phyloP scores from a whole-genome alignment of 2,329 filamentous ascomycete species.

The Botryotinia calthae region DNA sequence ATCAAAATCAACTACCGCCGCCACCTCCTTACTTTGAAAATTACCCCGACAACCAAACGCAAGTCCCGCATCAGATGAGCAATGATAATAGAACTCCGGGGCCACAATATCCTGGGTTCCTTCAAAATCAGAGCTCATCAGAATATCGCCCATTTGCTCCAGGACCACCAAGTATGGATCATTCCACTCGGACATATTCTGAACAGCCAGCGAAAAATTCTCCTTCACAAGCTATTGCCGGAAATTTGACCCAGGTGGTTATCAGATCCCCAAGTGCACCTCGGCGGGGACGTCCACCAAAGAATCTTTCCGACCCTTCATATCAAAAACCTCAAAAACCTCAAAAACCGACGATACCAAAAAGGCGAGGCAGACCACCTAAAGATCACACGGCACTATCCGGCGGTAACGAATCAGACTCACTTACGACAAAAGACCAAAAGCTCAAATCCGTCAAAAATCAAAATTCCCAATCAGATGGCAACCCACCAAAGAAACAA shows the following conservation, averaged over 20 bases:
- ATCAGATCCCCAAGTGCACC: background rate
- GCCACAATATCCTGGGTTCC: background rate
- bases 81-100: background rate
- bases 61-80: background rate
- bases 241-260: background rate
- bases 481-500: constrained; percentile 23
- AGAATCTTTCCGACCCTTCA: background rate
- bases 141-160: background rate
- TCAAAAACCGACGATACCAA: background rate
- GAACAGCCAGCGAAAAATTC: background rate
- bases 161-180: background rate
- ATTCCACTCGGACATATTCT: background rate
- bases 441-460: background rate
- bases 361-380: constrained; percentile 12
- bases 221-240: background rate
- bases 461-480: background rate
- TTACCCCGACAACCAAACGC: background rate
- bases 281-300: constrained; percentile 11
- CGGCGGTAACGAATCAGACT: background rate
- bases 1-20: background rate
- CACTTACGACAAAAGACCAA: background rate
- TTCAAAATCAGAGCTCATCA: background rate
- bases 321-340: background rate
- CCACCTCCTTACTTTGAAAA: background rate
- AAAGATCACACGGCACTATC: background rate